These are phyloP conservation scores for Solanum pimpinellifolium DNA, from an alignment of 257 asterid genomes.

Conservation along the genomic window DNA sequence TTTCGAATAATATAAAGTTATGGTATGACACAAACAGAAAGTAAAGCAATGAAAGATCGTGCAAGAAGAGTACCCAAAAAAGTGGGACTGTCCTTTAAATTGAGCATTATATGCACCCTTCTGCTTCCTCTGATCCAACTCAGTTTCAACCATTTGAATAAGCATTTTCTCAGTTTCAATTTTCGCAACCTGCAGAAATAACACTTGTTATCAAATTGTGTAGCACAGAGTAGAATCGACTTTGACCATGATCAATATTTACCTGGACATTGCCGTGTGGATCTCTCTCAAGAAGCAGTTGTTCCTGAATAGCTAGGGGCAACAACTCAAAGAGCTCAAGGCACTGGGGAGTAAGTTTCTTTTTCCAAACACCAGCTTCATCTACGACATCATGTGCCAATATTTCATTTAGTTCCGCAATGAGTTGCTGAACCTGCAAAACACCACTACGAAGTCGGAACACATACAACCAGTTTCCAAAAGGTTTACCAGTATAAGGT, in stretches of 20 bases:
- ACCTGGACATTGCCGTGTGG: slow-evolving; percentile 99
- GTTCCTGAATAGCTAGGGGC: slow-evolving; percentile 89
- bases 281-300: slow-evolving; percentile 95
- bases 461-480: not conserved
- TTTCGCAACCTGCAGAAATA: slow-evolving; percentile 66
- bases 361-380: slow-evolving; percentile 91
- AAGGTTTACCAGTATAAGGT: not conserved
- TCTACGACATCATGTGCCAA: slow-evolving; percentile 90
- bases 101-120: slow-evolving; percentile 48
- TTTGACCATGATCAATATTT: not conserved
- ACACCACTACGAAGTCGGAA: slow-evolving; percentile 1
- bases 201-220: not conserved
- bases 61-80: slow-evolving; percentile 56
- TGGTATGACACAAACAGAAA: not conserved
- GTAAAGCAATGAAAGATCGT: not conserved
- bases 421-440: slow-evolving; percentile 85
- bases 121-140: slow-evolving; percentile 62
- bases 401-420: slow-evolving; percentile 88
- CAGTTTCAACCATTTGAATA: slow-evolving; percentile 96
- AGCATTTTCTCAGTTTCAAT: slow-evolving; percentile 97
- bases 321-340: slow-evolving; percentile 72
- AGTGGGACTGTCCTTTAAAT: slow-evolving; percentile 92
- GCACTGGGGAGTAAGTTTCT: slow-evolving; percentile 61
- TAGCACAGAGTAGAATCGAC: not conserved
- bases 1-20: not conserved